Base-by-base conservation (phyloP, 805 yeast species). In the Tanozyma kutaoensis region DNA sequence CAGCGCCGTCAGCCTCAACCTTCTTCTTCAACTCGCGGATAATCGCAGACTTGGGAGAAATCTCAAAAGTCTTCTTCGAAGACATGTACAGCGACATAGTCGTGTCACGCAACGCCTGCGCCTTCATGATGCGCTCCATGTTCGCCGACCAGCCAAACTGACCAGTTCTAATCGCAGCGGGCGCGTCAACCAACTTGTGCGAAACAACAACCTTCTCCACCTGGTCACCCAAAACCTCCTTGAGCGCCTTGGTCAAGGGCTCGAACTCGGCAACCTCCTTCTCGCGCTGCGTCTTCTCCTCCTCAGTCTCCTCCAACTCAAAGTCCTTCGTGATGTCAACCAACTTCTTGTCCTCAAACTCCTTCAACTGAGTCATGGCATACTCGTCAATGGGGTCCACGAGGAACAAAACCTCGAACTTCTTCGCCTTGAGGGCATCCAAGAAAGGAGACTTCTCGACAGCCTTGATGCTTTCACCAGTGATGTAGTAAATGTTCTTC, bases 121-220 rank as follows among this genome's bases (percentile, higher is more conserved):
- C 98, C 74, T 91, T 91, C 99, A 91, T 91, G 74, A 91, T 91
- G 79, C 98, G 88, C 73, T 91, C 99, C 98, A 91, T 91, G 74
- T 91, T 91, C 52, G 99, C 99, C 45, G 98, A 91, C 99, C 99
- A 91, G 61, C 99, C 98, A 62, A 91, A 91, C 71, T 91, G 97
- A 46, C 96, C 97, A 45, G 98, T 91, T 76, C 98, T 85, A 59
- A 91, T 91, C 47, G 98, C 98, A 60, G 98, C 98, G 62, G 99
- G 99, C 33, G 97, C 86, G 54, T 86, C 96, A 48, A 86, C 84
- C 55, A 91, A 75, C 67, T 84, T 85, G 69, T 88, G 93, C 41
- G 97, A 85, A 41, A 91, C 95, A 55, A 86, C 85, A 63, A 93
- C 98, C 73, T 91, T 91, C 72, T 91, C 99, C 50, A 91, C 97